phyloP scores from a whole-genome alignment of 164 flowering plant genomes.

The Umbilicus rupestris region DNA sequence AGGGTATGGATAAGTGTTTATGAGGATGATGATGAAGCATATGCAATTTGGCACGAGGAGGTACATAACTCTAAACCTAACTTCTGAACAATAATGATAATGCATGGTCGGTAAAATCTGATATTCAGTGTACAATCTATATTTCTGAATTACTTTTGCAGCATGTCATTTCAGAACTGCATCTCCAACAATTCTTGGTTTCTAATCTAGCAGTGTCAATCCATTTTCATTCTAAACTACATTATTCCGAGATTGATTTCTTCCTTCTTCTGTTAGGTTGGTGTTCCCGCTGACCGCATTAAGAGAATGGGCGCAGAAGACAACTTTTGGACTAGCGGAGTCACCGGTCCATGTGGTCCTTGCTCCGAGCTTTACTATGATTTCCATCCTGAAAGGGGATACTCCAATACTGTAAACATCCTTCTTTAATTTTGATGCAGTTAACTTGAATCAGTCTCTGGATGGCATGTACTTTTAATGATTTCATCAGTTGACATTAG shows the following conservation, averaged over 20 bases:
- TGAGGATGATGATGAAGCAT: constrained; percentile 88
- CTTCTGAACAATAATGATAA: neutral
- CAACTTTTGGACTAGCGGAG: constrained; percentile 95
- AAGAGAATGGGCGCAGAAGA: constrained; percentile 90
- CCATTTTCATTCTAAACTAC: neutral
- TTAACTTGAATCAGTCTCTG: neutral
- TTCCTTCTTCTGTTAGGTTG: constrained; percentile 43
- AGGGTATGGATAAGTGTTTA: constrained; percentile 86
- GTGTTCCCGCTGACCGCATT: constrained; percentile 76
- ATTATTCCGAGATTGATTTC: neutral
- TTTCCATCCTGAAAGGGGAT: constrained; percentile 82
- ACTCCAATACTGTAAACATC: constrained; percentile 38
- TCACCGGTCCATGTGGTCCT: constrained; percentile 94
- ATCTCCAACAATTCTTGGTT: neutral
- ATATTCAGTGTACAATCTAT: neutral
- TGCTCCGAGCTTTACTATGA: constrained; percentile 95
- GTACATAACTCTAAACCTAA: constrained; percentile 19
- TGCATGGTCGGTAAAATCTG: neutral
- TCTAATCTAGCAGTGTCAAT: neutral
- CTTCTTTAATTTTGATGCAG: neutral
- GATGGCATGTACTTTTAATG: neutral
- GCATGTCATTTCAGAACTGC: neutral
- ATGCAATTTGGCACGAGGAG: constrained; percentile 77
- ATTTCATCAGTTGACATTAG: constrained; percentile 1
- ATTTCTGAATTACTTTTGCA: neutral